phyloP scores from a whole-genome alignment of 2,329 filamentous ascomycete species.

The Coleophoma crateriformis region DNA sequence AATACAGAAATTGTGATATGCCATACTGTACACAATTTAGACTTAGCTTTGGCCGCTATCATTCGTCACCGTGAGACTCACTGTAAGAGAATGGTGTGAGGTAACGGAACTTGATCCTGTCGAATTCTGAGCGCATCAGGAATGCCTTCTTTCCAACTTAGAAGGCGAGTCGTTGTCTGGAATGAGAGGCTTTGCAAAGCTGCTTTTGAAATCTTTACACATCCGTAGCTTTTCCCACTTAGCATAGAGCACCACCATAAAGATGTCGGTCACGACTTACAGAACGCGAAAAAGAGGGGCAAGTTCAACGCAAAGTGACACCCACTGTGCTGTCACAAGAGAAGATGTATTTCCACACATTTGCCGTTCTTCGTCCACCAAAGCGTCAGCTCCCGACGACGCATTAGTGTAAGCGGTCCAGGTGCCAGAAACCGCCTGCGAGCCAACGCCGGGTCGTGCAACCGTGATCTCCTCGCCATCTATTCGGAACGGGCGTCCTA shows the following conservation, averaged over 20 bases:
- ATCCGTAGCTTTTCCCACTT: not conserved
- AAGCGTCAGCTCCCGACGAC: not conserved
- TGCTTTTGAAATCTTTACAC: not conserved
- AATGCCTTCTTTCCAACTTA: not conserved
- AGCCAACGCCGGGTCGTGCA: constrained; percentile 23
- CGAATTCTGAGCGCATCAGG: not conserved
- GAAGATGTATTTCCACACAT: not conserved
- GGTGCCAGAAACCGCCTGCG: not conserved
- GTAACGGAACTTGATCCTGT: not conserved
- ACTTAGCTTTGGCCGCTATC: not conserved
- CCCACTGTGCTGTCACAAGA: not conserved
- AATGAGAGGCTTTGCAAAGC: not conserved
- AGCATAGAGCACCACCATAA: not conserved
- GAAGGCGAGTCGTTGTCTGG: not conserved
- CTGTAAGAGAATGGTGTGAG: not conserved
- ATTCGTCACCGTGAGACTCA: not conserved
- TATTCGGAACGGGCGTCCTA: constrained; percentile 35
- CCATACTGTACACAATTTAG: constrained; percentile 7
- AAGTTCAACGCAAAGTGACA: not conserved
- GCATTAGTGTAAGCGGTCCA: not conserved
- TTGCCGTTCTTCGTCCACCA: not conserved
- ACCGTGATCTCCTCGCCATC: constrained; percentile 34
- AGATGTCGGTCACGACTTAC: not conserved
- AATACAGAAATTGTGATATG: constrained; percentile 14
- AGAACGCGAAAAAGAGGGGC: not conserved